Conservation (phyloP, 2,329 filamentous ascomycete genomes). For the Coniochaeta prunicola region DNA sequence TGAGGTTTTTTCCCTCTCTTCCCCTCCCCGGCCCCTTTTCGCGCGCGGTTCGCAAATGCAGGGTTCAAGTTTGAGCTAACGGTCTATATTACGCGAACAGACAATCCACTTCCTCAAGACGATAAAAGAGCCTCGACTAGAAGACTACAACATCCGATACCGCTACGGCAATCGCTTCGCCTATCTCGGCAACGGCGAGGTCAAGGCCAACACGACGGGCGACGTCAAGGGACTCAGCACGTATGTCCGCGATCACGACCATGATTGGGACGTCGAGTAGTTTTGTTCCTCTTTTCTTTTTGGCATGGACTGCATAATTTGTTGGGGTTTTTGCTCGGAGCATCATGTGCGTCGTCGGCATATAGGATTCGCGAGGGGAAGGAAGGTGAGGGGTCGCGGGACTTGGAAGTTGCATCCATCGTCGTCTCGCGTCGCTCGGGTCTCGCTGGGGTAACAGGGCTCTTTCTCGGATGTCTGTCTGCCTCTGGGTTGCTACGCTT, state of each 20-base stretch:
- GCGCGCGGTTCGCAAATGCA: background rate
- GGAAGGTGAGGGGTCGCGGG: too few relatives aligned
- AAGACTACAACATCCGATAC: slow-evolving; percentile 1
- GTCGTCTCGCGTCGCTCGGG: too few relatives aligned
- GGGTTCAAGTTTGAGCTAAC: background rate
- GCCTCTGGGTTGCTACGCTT: too few relatives aligned
- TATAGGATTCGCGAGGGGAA: too few relatives aligned
- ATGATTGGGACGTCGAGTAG: slow-evolving; percentile 36
- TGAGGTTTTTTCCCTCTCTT: background rate
- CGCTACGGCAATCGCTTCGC: background rate
- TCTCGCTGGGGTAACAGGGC: too few relatives aligned
- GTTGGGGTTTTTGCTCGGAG: background rate
- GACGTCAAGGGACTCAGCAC: slow-evolving; percentile 32
- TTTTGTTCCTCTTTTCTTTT: too few relatives aligned
- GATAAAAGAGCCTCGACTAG: background rate
- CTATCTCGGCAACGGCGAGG: slow-evolving; percentile 16
- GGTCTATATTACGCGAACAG: background rate
- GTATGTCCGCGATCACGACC: slow-evolving; percentile 34
- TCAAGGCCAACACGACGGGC: slow-evolving; percentile 32
- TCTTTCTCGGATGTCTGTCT: too few relatives aligned
- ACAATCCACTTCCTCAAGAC: slow-evolving; percentile 1
- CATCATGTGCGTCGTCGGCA: too few relatives aligned
- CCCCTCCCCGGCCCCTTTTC: too few relatives aligned
- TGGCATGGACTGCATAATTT: background rate
- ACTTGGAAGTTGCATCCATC: too few relatives aligned